These are phyloP conservation scores for Aulographum hederae DNA, from an alignment of 2,329 filamentous ascomycete genomes.

Conservation along the genomic window DNA sequence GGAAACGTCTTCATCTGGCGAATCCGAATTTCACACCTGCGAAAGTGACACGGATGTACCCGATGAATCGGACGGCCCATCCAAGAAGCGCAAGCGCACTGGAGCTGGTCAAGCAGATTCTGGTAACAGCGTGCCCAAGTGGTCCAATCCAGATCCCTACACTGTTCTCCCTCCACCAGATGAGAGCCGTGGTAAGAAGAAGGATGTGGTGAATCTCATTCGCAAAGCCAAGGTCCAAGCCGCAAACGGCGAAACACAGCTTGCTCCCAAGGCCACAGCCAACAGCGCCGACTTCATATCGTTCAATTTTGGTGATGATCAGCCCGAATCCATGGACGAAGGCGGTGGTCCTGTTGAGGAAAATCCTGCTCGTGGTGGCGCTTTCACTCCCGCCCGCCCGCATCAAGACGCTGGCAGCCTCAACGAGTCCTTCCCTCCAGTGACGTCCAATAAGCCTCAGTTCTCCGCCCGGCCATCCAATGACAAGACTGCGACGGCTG, in stretches of 20 bases:
- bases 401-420: background rate
- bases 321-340: conserved; percentile 14
- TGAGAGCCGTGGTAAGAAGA: conserved; percentile 48
- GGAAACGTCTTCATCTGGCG: conserved; percentile 18
- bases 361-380: no score
- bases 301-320: conserved; percentile 48
- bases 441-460: no score
- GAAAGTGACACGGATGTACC: conserved; percentile 8
- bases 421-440: background rate
- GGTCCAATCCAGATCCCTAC: conserved; percentile 94
- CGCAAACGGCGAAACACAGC: conserved; percentile 18
- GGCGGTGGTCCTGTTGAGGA: background rate
- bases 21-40: conserved; percentile 9
- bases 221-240: conserved; percentile 65
- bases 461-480: no score
- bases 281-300: conserved; percentile 73
- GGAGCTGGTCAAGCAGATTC: conserved; percentile 8
- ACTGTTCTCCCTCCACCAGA: conserved; percentile 68
- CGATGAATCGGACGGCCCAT: conserved; percentile 6
- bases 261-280: no score
- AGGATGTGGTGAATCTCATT: conserved; percentile 79
- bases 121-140: conserved; percentile 42
- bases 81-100: conserved; percentile 11
- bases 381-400: background rate
- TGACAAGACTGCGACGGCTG: background rate